phyloP scores from a whole-genome alignment of 768 basidiomycete genomes.

The Russula compacta region DNA sequence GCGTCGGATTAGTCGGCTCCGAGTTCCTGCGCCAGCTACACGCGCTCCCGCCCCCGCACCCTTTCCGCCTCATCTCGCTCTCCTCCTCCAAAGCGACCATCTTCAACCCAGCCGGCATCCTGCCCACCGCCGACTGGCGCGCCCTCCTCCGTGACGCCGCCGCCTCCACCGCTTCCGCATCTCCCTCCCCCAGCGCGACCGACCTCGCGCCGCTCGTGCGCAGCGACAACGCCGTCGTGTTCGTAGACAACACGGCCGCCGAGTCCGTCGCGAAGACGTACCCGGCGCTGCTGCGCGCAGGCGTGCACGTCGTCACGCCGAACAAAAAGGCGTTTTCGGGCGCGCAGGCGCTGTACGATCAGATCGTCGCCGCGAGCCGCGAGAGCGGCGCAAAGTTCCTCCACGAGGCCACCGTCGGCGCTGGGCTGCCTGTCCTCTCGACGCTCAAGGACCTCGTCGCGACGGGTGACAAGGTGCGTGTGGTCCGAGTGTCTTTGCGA shows the following conservation, averaged over 20 bases:
- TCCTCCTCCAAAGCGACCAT: slow-evolving; percentile 57
- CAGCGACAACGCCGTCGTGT: slow-evolving; percentile 46
- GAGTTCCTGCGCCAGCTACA: slow-evolving; percentile 80
- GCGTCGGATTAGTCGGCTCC: slow-evolving; percentile 86
- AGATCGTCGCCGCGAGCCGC: slow-evolving; percentile 51
- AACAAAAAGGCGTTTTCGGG: slow-evolving; percentile 97
- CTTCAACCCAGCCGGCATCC: slow-evolving; percentile 41
- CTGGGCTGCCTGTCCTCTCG: slow-evolving; percentile 85
- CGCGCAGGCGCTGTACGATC: slow-evolving; percentile 52
- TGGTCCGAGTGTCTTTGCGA: background rate
- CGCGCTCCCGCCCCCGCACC: slow-evolving; percentile 44
- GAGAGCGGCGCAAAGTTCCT: slow-evolving; percentile 59
- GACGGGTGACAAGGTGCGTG: slow-evolving; percentile 78
- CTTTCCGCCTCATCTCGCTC: slow-evolving; percentile 61
- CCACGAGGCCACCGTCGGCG: slow-evolving; percentile 91
- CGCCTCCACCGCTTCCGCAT: slow-evolving; percentile 18
- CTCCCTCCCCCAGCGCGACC: slow-evolving; percentile 27
- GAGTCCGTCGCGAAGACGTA: slow-evolving; percentile 74
- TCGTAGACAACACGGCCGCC: slow-evolving; percentile 90
- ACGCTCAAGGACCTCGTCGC: slow-evolving; percentile 87
- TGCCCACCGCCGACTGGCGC: slow-evolving; percentile 35
- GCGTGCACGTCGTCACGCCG: slow-evolving; percentile 86
- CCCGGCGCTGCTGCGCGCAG: slow-evolving; percentile 66
- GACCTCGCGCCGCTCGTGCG: slow-evolving; percentile 36
- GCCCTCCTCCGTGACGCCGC: slow-evolving; percentile 42